phyloP scores from a whole-genome alignment of 208 protist genomes.

The Trypanosoma theileri region DNA sequence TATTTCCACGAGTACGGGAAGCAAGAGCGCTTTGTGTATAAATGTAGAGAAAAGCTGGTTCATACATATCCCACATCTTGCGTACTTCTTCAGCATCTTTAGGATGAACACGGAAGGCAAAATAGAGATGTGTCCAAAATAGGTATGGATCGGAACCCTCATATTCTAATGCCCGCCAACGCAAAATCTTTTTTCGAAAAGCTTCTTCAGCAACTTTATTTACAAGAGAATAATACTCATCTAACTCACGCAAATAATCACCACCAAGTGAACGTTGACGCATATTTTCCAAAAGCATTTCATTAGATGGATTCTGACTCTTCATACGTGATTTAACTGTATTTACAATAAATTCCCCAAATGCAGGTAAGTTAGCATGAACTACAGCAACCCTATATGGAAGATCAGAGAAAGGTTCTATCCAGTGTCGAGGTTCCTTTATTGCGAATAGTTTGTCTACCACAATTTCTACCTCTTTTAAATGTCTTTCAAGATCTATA shows the following conservation, averaged over 20 bases:
- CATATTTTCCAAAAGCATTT: conserved; percentile 69
- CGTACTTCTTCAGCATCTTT: conserved; percentile 64
- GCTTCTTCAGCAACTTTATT: conserved; percentile 65
- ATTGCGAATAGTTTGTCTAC: conserved; percentile 69
- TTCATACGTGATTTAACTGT: conserved; percentile 45
- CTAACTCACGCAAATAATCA: conserved; percentile 48
- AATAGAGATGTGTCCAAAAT: conserved; percentile 89
- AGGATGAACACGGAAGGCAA: conserved; percentile 81
- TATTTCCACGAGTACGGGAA: conserved; percentile 60
- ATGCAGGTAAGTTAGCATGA: conserved; percentile 73
- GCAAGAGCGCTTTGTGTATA: conserved; percentile 84
- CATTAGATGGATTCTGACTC: conserved; percentile 49
- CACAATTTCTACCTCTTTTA: conserved; percentile 70
- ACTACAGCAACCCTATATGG: conserved; percentile 79
- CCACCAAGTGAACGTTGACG: conserved; percentile 64
- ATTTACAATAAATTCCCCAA: conserved; percentile 74
- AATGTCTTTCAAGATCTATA: conserved; percentile 51
- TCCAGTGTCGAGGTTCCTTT: conserved; percentile 79
- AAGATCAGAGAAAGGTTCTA: conserved; percentile 77
- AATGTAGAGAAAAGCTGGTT: conserved; percentile 79
- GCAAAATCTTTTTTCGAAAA: conserved; percentile 73
- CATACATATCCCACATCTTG: conserved; percentile 83
- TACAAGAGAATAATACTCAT: conserved; percentile 60
- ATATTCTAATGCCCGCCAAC: conserved; percentile 71
- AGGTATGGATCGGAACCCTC: conserved; percentile 80